These are phyloP conservation scores for Liquidambar formosana DNA, from an alignment of 164 flowering plant species.

Conservation along the genomic window DNA sequence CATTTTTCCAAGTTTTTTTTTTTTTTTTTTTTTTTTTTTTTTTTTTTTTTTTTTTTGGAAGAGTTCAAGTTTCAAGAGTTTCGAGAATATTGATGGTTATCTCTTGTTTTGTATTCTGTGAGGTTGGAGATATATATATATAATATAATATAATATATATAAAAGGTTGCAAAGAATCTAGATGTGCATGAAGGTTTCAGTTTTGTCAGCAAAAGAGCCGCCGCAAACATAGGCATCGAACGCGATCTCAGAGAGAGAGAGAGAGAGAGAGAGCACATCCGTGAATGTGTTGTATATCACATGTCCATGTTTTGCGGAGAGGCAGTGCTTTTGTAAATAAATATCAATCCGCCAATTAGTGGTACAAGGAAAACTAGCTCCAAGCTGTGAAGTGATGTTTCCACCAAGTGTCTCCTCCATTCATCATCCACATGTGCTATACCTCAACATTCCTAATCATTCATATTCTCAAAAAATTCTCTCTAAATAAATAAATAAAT, in stretches of 20 bases:
- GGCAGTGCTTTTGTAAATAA: not conserved
- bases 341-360: not conserved
- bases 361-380: not conserved
- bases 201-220: not conserved
- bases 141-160: too few species aligned
- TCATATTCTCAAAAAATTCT: not conserved
- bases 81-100: too few species aligned
- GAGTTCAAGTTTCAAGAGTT: too few species aligned
- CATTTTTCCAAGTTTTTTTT: too few species aligned
- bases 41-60: too few species aligned
- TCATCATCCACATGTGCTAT: not conserved
- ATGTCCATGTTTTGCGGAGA: constrained; percentile 17
- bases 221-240: constrained; percentile 9
- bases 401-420: not conserved
- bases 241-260: not conserved
- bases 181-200: not conserved
- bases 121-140: too few species aligned
- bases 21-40: too few species aligned
- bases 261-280: not conserved
- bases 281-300: constrained; percentile 6
- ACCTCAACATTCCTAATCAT: not conserved
- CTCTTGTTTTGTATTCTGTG: too few species aligned
- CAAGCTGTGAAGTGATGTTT: not conserved
- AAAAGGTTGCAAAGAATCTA: not conserved
- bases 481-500: not conserved